These are phyloP conservation scores for Paecilomyces formosus DNA, from an alignment of 2,329 filamentous ascomycete species.

Conservation along the genomic window DNA sequence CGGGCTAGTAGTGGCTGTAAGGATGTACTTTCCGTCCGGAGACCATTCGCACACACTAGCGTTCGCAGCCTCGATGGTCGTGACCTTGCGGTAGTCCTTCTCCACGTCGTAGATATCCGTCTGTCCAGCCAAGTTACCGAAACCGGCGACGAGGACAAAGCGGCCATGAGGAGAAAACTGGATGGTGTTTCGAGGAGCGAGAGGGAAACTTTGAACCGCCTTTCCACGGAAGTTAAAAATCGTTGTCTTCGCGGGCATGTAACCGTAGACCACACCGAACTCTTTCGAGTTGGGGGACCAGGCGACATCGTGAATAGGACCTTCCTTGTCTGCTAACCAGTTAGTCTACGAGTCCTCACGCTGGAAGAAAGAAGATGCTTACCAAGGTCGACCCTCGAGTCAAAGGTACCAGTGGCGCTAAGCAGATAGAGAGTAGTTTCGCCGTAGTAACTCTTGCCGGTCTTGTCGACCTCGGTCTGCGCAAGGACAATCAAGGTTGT, in stretches of 20 bases:
- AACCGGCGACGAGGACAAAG: constrained; percentile 89
- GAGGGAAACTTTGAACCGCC: constrained; percentile 74
- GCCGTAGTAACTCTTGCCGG: constrained; percentile 98
- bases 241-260: constrained; percentile 98
- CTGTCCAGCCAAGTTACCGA: constrained; percentile 93
- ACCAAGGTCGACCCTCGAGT: constrained; percentile 77
- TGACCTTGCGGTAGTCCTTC: constrained; percentile 86
- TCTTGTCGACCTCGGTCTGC: constrained; percentile 96
- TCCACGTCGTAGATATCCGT: constrained; percentile 97
- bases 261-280: constrained; percentile 95
- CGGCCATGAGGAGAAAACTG: constrained; percentile 88
- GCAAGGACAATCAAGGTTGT: constrained; percentile 90
- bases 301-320: constrained; percentile 94
- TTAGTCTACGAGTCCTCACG: constrained; percentile 6
- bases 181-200: constrained; percentile 89
- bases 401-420: constrained; percentile 83
- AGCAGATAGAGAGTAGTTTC: constrained; percentile 96
- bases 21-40: constrained; percentile 86
- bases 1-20: constrained; percentile 96
- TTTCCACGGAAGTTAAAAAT: constrained; percentile 91
- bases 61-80: constrained; percentile 91
- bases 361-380: constrained; percentile 14
- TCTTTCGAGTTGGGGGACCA: constrained; percentile 98
- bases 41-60: constrained; percentile 97
- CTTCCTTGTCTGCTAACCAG: constrained; percentile 69